Evolutionary conservation across 129 eudicot species (phyloP), one percentile per base, ranked within the genome.

Genomic region (Arctium lappa): DNA sequence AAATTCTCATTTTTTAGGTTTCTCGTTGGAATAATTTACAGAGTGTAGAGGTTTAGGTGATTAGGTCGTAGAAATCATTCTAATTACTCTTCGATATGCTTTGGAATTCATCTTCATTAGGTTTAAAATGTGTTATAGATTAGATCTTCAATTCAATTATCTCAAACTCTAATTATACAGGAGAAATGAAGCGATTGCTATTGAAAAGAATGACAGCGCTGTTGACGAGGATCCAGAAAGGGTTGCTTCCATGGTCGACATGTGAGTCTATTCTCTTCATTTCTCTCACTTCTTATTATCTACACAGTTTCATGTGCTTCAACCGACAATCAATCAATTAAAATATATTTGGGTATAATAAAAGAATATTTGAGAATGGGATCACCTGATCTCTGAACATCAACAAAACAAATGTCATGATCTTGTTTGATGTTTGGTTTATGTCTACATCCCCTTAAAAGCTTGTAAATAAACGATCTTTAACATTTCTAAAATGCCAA

Each of bases 241-340:
- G 33, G 56, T 93, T 79, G 98, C 89, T 85, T 82, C 91, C 36
- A 82, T 89, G 92, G 97, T 93, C 69, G 75, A 90, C 73, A 83
- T 83, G 98, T 93, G 86, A 93, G 94, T 81, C 81, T 74, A 70
- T 79, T 72, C 80, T 81, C 73, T 31, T 31, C 5, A 5, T 44
- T 16, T 73, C 78, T 18, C 83, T 75, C 53, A 78, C 82, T 77
- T 70, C 82, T 77, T 70, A 5, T 80, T 81, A 75, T 16, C 81
- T 37, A 69, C 70, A 85, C 74, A 82, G 4, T 65, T 44, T 86
- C 88, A 86, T 86, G 92, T 82, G 89, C 71, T 69, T 78, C 76
- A 85, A 60, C 87, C 70, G 53, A 72, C 46, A 84, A 74, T 88
- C 78, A 77, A 88, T 84, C 77, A 88, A 22, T 72, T 83, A 38